Percentiles rank a stretch among this genome's conserved stretches.
Evolutionary conservation across 129 eudicot species (phyloP).

Genomic region (Calendula officinalis): DNA sequence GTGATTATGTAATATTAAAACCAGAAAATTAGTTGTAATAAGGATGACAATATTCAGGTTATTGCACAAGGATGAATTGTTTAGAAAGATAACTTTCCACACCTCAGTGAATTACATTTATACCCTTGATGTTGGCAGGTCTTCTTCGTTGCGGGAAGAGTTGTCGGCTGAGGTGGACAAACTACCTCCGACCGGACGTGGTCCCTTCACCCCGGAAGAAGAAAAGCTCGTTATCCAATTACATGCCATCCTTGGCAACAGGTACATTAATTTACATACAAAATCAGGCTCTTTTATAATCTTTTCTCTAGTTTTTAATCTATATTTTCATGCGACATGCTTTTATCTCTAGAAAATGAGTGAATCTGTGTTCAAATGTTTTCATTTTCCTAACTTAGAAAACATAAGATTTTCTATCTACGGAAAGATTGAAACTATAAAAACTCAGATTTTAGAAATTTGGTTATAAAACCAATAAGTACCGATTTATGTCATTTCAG

Average conservation of each 20-base stretch:
- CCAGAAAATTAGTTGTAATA: background rate
- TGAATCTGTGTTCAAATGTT: too few species aligned
- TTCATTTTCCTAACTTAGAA: too few species aligned
- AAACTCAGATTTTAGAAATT: background rate
- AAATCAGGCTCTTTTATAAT: background rate
- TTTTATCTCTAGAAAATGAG: too few species aligned
- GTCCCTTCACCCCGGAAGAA: slow-evolving; percentile 75
- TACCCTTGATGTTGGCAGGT: slow-evolving; percentile 36
- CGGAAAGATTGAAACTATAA: too few species aligned
- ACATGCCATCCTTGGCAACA: slow-evolving; percentile 93
- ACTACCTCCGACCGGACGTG: slow-evolving; percentile 92
- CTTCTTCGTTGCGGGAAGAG: slow-evolving; percentile 97
- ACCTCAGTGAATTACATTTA: background rate
- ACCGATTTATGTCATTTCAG: slow-evolving; percentile 30
- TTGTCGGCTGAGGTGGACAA: slow-evolving; percentile 89
- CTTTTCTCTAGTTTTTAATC: too few species aligned
- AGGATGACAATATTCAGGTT: background rate
- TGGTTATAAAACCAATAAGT: background rate
- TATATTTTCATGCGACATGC: too few species aligned
- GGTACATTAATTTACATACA: slow-evolving; percentile 41
- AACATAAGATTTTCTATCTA: too few species aligned
- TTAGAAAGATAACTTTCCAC: background rate
- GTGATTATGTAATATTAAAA: background rate
- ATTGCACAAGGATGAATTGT: background rate
- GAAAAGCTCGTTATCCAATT: slow-evolving; percentile 86